Percentiles rank a stretch among this genome's conserved stretches.
These are phyloP conservation scores for Aotearoamyces nothofagi DNA, from an alignment of 2,329 filamentous ascomycete genomes.

Conservation along the genomic window DNA sequence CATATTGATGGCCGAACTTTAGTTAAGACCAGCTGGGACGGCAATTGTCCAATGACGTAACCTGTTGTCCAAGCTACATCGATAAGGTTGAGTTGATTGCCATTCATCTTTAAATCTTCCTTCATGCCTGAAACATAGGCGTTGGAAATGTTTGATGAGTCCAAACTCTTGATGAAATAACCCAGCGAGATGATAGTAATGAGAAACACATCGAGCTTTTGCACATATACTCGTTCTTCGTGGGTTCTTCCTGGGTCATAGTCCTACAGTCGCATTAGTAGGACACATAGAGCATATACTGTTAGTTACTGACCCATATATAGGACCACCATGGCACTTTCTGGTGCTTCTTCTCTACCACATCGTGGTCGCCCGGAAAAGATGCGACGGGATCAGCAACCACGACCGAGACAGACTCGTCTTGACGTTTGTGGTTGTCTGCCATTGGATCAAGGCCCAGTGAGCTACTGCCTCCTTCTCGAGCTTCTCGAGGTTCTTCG, in stretches of 20 bases:
- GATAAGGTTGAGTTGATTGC: constrained; percentile 25
- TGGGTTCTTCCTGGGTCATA: constrained; percentile 10
- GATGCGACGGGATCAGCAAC: too few relatives aligned
- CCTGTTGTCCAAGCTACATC: constrained; percentile 32
- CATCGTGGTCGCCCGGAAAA: too few relatives aligned
- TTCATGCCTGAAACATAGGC: constrained; percentile 26
- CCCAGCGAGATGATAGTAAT: constrained; percentile 14
- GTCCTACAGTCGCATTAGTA: constrained; percentile 7
- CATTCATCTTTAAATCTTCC: constrained; percentile 22
- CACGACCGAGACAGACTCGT: too few relatives aligned
- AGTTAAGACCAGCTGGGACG: constrained; percentile 24
- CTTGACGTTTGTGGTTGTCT: too few relatives aligned
- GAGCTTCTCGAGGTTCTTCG: too few relatives aligned
- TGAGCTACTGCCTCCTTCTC: too few relatives aligned
- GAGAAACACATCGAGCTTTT: constrained; percentile 14
- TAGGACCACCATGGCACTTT: constrained; percentile 15
- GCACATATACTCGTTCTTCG: constrained; percentile 12
- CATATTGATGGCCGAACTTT: constrained; percentile 26
- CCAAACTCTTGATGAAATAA: constrained; percentile 18
- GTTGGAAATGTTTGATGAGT: constrained; percentile 19
- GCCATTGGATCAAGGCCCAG: too few relatives aligned
- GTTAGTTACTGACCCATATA: constrained; percentile 10
- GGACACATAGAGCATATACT: neutral
- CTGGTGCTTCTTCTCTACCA: constrained; percentile 1
- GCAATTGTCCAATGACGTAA: constrained; percentile 34